These are phyloP conservation scores for Echinochloa phyllopogon DNA, from an alignment of 176 grass and related monocot species.

Conservation along the genomic window DNA sequence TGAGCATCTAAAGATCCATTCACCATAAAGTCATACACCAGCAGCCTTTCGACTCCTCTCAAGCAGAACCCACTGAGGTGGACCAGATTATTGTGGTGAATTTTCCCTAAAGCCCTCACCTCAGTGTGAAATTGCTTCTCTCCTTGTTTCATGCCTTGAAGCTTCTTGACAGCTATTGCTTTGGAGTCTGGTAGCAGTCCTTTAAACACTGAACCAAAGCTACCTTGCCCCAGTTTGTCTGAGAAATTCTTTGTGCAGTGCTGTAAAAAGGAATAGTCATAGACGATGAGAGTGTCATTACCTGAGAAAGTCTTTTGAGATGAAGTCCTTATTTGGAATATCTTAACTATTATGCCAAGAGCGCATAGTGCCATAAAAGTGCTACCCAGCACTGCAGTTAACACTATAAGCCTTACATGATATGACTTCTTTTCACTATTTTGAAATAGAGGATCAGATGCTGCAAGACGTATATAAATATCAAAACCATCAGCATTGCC, in stretches of 20 bases:
- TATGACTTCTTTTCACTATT: conserved; percentile 5
- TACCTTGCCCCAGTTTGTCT: conserved; percentile 39
- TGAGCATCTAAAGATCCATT: conserved; percentile 44
- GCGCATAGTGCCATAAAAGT: neutral
- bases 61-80: conserved; percentile 38
- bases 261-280: conserved; percentile 36
- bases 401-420: neutral
- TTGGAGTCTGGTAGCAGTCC: conserved; percentile 31
- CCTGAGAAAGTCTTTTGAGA: neutral
- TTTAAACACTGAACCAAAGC: conserved; percentile 53
- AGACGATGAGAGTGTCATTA: conserved; percentile 7
- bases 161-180: conserved; percentile 50
- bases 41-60: conserved; percentile 26
- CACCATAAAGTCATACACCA: conserved; percentile 50
- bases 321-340: neutral
- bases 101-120: conserved; percentile 40
- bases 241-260: conserved; percentile 50
- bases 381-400: neutral
- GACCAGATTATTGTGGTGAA: conserved; percentile 51
- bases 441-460: conserved; percentile 19
- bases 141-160: conserved; percentile 46
- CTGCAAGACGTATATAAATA: conserved; percentile 38
- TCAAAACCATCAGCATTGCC: conserved; percentile 31
- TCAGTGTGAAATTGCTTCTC: conserved; percentile 53
- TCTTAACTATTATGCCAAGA: neutral